Base-by-base conservation (phyloP, 225 moss, liverwort and hornwort species). In the Takakia lepidozioides region DNA sequence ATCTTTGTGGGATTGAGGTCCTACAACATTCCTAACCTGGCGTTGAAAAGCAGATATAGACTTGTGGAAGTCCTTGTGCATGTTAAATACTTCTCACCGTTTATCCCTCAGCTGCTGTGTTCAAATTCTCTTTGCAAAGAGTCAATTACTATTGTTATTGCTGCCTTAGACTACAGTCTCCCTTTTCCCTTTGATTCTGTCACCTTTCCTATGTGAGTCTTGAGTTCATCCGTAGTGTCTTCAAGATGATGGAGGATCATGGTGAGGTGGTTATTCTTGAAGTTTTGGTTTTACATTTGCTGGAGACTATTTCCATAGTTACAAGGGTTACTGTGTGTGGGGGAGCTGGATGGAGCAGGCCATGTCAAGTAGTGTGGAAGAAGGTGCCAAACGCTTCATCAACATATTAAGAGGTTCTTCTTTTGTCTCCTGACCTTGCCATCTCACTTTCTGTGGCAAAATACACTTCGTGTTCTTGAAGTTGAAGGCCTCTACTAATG, bases 321-420 rank as follows among this genome's bases (percentile, higher is more conserved):
- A 10, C 27, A 20, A 34, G 34, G 19, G 4, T 23, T 15, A 29
- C 32, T 69, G 43, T 73, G 28, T 8, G 37, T 19, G 4, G 16
- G 56, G 9, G 63, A 16, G 49, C 57, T 53, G 24, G 46, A 29
- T 54, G 26, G 56, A 38, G n/a, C 57, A 82, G 82, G 65, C 82
- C 19, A 53, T 82, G 57, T 70, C 77, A 62, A 58, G 11, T 44
- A 77, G 73, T 54, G 29, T 82, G 28, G 23, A 69, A 46, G 77
- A 73, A 52, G 70, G 82, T 14, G 64, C 70, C 32, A 43, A 73
- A 15, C 63, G 73, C 26, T 82, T 82, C 38, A 43, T 77, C 18
- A 82, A 70, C 57, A 73, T 69, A 27, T 49, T 77, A 70, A 73
- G 70, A 82, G 82, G 82, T 82, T 63, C 43, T 1, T 15, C 21